Conservation (phyloP, 2,329 filamentous ascomycete genomes). For the Colletotrichum lindemuthianum region DNA sequence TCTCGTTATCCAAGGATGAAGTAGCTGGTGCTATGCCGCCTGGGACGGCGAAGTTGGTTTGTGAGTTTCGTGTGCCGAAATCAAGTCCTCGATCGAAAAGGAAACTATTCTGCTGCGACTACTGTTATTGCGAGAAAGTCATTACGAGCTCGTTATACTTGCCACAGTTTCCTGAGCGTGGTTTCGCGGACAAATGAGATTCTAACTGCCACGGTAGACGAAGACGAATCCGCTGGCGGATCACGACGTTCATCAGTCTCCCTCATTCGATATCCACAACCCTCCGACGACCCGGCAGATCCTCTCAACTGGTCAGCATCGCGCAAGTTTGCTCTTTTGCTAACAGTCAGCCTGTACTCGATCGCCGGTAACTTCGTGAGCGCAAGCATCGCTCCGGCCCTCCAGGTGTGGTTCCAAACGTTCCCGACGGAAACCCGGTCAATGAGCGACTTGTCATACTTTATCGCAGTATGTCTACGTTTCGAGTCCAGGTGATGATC, state of each 20-base stretch:
- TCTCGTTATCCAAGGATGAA: slow-evolving; percentile 38
- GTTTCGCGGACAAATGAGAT: background rate
- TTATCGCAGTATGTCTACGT: slow-evolving; percentile 44
- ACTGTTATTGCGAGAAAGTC: too few relatives aligned
- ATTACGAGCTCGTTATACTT: too few relatives aligned
- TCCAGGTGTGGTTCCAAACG: slow-evolving; percentile 44
- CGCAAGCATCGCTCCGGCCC: slow-evolving; percentile 45
- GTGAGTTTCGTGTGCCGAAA: slow-evolving; percentile 29
- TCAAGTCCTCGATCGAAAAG: background rate
- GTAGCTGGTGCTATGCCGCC: slow-evolving; percentile 36
- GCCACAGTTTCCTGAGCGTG: background rate
- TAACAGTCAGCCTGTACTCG: slow-evolving; percentile 44
- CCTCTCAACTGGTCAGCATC: slow-evolving; percentile 48
- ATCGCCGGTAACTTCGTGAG: slow-evolving; percentile 48
- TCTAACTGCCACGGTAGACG: background rate
- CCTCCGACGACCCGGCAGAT: slow-evolving; percentile 46
- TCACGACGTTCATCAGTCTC: slow-evolving; percentile 12
- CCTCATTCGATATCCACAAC: slow-evolving; percentile 39
- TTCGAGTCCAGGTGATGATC: background rate
- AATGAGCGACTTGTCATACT: slow-evolving; percentile 41
- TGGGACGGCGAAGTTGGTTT: slow-evolving; percentile 38
- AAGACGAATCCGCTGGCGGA: slow-evolving; percentile 10
- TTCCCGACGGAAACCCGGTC: slow-evolving; percentile 42
- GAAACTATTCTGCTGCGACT: background rate
- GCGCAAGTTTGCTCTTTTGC: slow-evolving; percentile 44